Base-by-base conservation (phyloP, 495 filamentous ascomycete genomes). In the Cercophora sp. region DNA sequence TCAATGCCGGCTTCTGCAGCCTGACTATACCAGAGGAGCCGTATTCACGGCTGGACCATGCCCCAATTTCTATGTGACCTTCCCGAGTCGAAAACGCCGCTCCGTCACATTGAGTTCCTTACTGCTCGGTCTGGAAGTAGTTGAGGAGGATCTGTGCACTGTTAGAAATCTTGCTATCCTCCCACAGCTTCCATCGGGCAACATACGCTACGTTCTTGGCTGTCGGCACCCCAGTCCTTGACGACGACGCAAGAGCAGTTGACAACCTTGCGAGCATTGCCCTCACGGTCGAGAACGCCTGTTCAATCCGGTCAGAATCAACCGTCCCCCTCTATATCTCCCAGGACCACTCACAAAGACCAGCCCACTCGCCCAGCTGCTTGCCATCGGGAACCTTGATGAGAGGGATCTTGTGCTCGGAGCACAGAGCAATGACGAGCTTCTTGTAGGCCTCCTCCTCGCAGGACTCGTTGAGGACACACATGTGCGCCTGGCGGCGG, bases 371-470 rank as follows among this genome's bases (percentile, higher is more conserved):
- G 77, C 93, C 93, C 61, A 98, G 79, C 80, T 96, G 87, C 85
- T 98, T 98, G 71, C 93, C 93, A 77, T 98, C 93, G 68, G 92
- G 91, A 57, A 98, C 92, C 86, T 98, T 96, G 83, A 98, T 98
- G 56, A 98, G 79, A 53, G 93, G 93, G 66, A 98, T 98, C 84
- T 95, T 93, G 80, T 98, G 93, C 81, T 97, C 93, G 46, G 83
- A 86, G 84, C 93, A 98, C 48, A 98, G 83, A 59, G 93, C 93
- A 56, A 97, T 88, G 59, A 98, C 92, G 43, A 98, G 83, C 85
- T 98, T 98, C 89, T 98, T 98, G 81, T 98, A 98, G 57, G 93
- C 92, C 81, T 98, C 93, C 83, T 98, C 94, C 79, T 97, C 93
- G 79, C 93, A 98, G 56, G 80, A 85, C 82, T 98, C 93, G 81